Evolutionary conservation across 495 filamentous ascomycete species (phyloP).

Genomic region (Daldinia childiae): DNA sequence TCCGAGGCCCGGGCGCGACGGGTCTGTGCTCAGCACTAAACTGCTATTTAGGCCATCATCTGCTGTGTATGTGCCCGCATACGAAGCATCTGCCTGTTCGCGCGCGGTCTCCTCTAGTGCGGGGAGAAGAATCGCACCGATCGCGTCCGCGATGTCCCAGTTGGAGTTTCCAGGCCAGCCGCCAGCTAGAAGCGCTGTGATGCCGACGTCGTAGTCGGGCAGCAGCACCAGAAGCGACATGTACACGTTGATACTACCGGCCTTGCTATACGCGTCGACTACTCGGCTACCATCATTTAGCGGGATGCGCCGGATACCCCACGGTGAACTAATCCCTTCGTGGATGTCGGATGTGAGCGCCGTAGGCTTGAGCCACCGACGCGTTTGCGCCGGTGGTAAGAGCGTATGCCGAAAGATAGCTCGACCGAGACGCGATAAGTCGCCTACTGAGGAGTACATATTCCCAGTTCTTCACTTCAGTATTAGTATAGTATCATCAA

Average conservation of each 20-base stretch:
- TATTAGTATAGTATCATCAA: neutral
- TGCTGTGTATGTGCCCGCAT: conserved; percentile 52
- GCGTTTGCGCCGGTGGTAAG: conserved; percentile 55
- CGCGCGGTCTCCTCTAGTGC: conserved; percentile 57
- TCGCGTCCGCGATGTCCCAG: conserved; percentile 55
- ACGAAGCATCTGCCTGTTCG: conserved; percentile 54
- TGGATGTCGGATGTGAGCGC: conserved; percentile 58
- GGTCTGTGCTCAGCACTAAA: conserved; percentile 51
- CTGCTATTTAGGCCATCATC: conserved; percentile 36
- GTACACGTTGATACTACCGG: conserved; percentile 62
- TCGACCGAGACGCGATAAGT: conserved; percentile 63
- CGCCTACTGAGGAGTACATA: conserved; percentile 63
- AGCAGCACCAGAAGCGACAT: conserved; percentile 58
- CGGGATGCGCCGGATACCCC: conserved; percentile 62
- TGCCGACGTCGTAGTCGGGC: conserved; percentile 64
- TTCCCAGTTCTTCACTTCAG: conserved; percentile 60
- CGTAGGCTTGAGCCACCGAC: conserved; percentile 67
- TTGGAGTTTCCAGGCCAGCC: conserved; percentile 61
- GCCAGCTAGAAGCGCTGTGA: conserved; percentile 50
- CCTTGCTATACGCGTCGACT: conserved; percentile 63
- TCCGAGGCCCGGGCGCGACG: conserved; percentile 55
- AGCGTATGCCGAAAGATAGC: conserved; percentile 63
- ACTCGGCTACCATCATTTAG: conserved; percentile 56
- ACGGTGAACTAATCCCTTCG: conserved; percentile 63
- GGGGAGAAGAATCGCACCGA: conserved; percentile 55